Percentiles rank a stretch among this genome's conserved stretches.
Evolutionary conservation across 176 grass and related monocot genomes (phyloP).

Genomic region (Hordeum marinum): DNA sequence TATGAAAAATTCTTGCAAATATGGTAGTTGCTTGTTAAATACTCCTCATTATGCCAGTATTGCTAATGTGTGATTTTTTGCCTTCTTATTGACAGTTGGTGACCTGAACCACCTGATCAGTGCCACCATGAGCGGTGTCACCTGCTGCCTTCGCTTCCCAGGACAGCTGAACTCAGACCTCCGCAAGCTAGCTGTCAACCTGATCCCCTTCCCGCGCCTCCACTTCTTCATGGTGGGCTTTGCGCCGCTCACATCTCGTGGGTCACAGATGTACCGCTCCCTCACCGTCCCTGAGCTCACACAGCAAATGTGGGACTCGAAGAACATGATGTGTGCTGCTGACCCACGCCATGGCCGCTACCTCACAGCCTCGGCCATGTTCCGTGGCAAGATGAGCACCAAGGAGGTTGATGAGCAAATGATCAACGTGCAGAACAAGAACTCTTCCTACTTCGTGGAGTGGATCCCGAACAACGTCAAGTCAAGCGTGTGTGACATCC

Average conservation of each 20-base stretch:
- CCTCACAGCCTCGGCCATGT: constrained; percentile 73
- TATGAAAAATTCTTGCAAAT: neutral
- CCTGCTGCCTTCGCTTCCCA: constrained; percentile 75
- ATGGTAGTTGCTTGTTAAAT: neutral
- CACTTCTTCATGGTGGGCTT: constrained; percentile 93
- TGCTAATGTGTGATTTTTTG: constrained; percentile 9
- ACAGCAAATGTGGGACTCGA: constrained; percentile 80
- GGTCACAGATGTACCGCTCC: constrained; percentile 70
- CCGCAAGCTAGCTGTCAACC: constrained; percentile 72
- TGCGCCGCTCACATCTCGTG: constrained; percentile 61
- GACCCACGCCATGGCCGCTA: constrained; percentile 66
- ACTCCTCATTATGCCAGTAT: neutral
- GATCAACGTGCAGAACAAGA: constrained; percentile 84
- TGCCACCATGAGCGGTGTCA: constrained; percentile 74
- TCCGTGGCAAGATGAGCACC: constrained; percentile 89
- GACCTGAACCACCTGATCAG: constrained; percentile 77
- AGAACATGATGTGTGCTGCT: constrained; percentile 87
- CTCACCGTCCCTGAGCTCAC: constrained; percentile 70
- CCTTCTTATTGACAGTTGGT: constrained; percentile 45
- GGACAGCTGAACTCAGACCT: constrained; percentile 84
- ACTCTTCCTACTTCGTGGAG: constrained; percentile 76
- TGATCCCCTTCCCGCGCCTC: constrained; percentile 79
- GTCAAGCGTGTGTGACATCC: constrained; percentile 73
- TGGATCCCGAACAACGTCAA: constrained; percentile 79
- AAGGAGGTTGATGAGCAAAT: constrained; percentile 90